Percentiles rank a stretch among this genome's conserved stretches.
These are phyloP conservation scores for Bolboschoenus planiculmis DNA, from an alignment of 176 grass and related monocot species.

Conservation along the genomic window DNA sequence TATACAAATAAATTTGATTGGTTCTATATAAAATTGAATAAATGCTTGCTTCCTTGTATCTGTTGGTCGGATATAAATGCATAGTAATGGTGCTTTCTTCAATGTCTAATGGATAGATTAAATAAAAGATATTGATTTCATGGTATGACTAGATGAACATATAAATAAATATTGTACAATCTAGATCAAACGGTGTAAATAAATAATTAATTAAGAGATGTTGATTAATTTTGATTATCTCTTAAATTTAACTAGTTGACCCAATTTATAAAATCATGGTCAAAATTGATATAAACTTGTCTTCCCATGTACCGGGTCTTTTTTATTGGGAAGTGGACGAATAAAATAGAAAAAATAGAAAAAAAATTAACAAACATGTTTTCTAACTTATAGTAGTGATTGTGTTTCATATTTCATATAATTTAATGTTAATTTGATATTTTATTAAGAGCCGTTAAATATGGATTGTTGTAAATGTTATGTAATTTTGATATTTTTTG, in stretches of 20 bases:
- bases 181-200: not conserved
- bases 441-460: too few species aligned
- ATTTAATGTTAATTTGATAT: too few species aligned
- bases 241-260: not conserved
- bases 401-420: too few species aligned
- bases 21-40: slow-evolving; percentile 18
- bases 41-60: not conserved
- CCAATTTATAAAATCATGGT: not conserved
- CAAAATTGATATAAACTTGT: not conserved
- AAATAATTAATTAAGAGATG: not conserved
- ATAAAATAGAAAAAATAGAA: too few species aligned
- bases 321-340: not conserved
- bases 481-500: too few species aligned
- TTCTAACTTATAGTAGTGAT: too few species aligned
- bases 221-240: slow-evolving; percentile 12
- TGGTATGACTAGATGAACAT: not conserved
- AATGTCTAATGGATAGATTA: slow-evolving; percentile 14
- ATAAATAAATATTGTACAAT: not conserved
- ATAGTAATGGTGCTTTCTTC: not conserved
- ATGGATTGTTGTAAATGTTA: too few species aligned
- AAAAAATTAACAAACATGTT: too few species aligned
- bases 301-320: not conserved
- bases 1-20: slow-evolving; percentile 11
- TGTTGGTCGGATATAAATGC: not conserved
- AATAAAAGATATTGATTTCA: not conserved